Percentiles rank a stretch among this genome's conserved stretches.
Conservation (phyloP, 176 grass and related monocot genomes). For the Coix lacrymajobi region DNA sequence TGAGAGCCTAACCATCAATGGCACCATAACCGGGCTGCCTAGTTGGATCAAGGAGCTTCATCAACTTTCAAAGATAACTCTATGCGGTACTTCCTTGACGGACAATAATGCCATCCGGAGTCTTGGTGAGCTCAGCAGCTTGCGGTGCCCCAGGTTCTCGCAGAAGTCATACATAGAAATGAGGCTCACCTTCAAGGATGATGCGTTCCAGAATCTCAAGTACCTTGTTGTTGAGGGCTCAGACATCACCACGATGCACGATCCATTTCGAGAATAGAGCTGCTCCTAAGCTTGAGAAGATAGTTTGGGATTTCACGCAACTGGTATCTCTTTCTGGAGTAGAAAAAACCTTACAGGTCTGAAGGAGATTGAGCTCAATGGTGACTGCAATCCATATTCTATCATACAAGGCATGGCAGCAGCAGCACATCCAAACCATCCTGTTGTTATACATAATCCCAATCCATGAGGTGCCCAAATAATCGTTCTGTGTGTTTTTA, state of each 20-base stretch:
- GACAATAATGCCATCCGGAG: background rate
- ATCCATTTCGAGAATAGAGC: background rate
- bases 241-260: background rate
- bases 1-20: constrained; percentile 13
- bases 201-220: background rate
- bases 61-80: constrained; percentile 1
- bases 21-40: background rate
- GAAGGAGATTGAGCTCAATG: constrained; percentile 6
- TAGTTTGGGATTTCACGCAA: background rate
- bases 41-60: constrained; percentile 7
- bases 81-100: background rate
- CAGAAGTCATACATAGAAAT: background rate
- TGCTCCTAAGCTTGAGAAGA: background rate
- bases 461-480: too few relatives aligned
- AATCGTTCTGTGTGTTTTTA: too few relatives aligned
- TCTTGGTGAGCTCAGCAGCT: background rate
- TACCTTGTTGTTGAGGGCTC: background rate
- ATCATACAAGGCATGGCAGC: background rate
- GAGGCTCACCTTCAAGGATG: background rate
- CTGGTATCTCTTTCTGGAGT: background rate
- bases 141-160: background rate
- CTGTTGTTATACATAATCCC: background rate
- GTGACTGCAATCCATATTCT: background rate
- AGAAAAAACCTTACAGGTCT: background rate
- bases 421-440: background rate